A percentile compares a stretch with the other conserved stretches of the same genome.
These are phyloP conservation scores for Bimuria novae-zelandiae DNA, from an alignment of 2,329 filamentous ascomycete species.

Conservation along the genomic window DNA sequence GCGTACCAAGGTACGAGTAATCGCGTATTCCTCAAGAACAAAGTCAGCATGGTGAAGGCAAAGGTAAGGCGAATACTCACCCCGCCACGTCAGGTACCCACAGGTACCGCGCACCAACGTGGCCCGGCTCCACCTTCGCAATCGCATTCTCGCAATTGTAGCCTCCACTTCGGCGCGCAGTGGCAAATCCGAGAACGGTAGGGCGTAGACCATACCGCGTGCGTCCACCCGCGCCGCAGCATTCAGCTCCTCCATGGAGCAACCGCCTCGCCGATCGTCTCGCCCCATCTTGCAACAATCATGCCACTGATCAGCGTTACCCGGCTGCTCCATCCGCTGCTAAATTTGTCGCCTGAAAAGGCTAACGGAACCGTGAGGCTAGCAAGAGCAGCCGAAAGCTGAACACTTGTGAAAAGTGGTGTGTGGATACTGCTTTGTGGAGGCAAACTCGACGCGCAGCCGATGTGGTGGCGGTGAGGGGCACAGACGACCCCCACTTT, in stretches of 20 bases:
- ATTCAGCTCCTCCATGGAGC: constrained; percentile 8
- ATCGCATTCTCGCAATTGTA: constrained; percentile 19
- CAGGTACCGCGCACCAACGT: not conserved
- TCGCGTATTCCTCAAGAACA: too few species aligned
- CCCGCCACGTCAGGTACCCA: not conserved
- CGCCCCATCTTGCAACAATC: constrained; percentile 26
- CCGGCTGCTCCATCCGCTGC: constrained; percentile 10
- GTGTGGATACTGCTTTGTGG: not conserved
- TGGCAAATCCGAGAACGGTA: not conserved
- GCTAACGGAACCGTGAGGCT: not conserved
- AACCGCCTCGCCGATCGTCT: constrained; percentile 11
- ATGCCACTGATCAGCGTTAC: constrained; percentile 32
- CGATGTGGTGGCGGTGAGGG: not conserved
- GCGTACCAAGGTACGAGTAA: not conserved
- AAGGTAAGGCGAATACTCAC: not conserved
- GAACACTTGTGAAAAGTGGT: not conserved
- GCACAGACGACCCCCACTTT: constrained; percentile 3
- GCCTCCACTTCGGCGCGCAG: not conserved
- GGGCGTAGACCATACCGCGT: constrained; percentile 8
- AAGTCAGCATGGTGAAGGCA: not conserved
- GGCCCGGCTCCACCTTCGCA: constrained; percentile 31
- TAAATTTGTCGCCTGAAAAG: not conserved
- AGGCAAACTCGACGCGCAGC: not conserved
- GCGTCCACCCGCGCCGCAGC: not conserved
- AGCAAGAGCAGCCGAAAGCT: not conserved